A percentile compares a stretch with the other conserved stretches of the same genome.
Evolutionary conservation across 805 yeast genomes (phyloP).

Genomic region (Starmerella bacillaris): DNA sequence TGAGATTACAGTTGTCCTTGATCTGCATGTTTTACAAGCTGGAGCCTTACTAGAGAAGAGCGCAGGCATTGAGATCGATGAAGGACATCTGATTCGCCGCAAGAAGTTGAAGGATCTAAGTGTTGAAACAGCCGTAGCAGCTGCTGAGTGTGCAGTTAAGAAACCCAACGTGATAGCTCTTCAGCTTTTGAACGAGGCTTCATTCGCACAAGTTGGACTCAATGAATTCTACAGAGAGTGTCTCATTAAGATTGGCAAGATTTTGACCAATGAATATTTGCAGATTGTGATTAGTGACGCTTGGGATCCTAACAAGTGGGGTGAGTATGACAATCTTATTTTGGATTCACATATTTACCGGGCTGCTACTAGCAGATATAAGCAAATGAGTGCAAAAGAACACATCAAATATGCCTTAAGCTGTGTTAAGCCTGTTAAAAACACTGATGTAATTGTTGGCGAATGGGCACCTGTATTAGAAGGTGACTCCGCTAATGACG

Average conservation of each 20-base stretch:
- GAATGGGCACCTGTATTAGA: slow-evolving; percentile 83
- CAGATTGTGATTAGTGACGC: slow-evolving; percentile 82
- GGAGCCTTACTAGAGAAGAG: slow-evolving; percentile 83
- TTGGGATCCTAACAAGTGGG: slow-evolving; percentile 79
- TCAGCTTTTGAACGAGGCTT: slow-evolving; percentile 76
- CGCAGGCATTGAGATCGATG: slow-evolving; percentile 47
- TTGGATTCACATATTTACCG: slow-evolving; percentile 77
- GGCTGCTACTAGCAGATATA: slow-evolving; percentile 65
- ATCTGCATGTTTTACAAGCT: slow-evolving; percentile 77
- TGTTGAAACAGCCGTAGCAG: slow-evolving; percentile 35
- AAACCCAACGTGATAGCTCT: slow-evolving; percentile 52
- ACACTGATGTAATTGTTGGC: slow-evolving; percentile 62
- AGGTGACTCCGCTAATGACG: slow-evolving; percentile 29
- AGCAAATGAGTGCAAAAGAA: slow-evolving; percentile 41
- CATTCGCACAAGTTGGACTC: slow-evolving; percentile 36
- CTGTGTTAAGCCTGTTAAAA: slow-evolving; percentile 10
- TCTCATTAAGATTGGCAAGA: slow-evolving; percentile 29
- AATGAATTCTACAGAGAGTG: slow-evolving; percentile 48
- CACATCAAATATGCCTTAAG: slow-evolving; percentile 29
- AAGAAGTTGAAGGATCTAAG: slow-evolving; percentile 26
- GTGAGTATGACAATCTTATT: slow-evolving; percentile 44
- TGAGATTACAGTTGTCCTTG: slow-evolving; percentile 60
- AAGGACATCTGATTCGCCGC: slow-evolving; percentile 48
- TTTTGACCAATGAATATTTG: slow-evolving; percentile 30
- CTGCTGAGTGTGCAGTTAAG: slow-evolving; percentile 39